These are phyloP conservation scores for Colletotrichum sp. DNA, from an alignment of 2,329 filamentous ascomycete genomes.

Conservation along the genomic window DNA sequence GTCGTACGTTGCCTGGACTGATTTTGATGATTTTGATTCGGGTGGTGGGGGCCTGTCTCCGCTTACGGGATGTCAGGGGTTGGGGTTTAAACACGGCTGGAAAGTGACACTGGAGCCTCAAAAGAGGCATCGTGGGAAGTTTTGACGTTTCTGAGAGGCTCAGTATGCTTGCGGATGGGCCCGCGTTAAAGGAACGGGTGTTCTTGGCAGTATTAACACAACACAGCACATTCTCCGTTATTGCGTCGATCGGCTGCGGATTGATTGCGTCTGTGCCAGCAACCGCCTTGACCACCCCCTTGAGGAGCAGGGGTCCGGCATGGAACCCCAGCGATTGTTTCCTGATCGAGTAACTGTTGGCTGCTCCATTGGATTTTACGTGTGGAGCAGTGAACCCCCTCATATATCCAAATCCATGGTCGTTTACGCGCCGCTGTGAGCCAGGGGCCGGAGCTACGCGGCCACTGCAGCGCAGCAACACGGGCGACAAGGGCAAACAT, in stretches of 20 bases:
- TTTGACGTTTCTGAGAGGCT: neutral
- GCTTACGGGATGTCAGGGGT: neutral
- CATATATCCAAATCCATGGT: neutral
- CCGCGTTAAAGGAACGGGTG: neutral
- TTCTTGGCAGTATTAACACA: constrained; percentile 6
- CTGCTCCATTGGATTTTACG: neutral
- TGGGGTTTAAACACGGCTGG: neutral
- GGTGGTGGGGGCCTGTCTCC: neutral
- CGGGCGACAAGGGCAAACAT: neutral
- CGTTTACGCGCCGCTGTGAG: constrained; percentile 1
- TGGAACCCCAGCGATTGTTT: neutral
- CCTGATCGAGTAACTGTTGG: constrained; percentile 2
- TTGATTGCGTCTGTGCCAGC: constrained; percentile 13
- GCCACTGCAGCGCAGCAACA: neutral
- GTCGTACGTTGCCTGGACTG: constrained; percentile 3
- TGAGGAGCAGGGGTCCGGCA: neutral
- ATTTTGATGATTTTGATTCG: constrained; percentile 6
- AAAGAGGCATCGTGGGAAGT: neutral
- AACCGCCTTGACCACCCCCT: neutral
- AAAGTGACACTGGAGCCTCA: neutral
- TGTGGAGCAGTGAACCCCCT: constrained; percentile 7
- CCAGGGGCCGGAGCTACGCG: neutral
- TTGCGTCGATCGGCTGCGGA: constrained; percentile 7
- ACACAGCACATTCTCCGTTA: constrained; percentile 9
- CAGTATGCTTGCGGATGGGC: neutral